These are phyloP conservation scores for Austroboletus festivus DNA, from an alignment of 768 basidiomycete species.

Conservation along the genomic window DNA sequence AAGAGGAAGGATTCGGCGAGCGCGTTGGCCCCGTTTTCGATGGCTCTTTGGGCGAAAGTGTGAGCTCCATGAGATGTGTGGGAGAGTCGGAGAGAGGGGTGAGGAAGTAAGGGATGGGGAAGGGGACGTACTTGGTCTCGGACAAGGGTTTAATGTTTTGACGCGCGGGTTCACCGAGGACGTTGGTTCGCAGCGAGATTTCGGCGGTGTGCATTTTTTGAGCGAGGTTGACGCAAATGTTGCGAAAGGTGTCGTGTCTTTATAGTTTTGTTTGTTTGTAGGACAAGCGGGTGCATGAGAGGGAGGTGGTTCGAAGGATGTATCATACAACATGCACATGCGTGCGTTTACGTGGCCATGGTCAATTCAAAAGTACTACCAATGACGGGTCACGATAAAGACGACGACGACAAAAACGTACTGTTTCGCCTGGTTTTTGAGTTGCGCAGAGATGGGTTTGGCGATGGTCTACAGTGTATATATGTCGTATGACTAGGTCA, in stretches of 20 bases:
- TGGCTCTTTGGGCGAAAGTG: too few species aligned
- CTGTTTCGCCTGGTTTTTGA: conserved; percentile 74
- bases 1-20: conserved; percentile 87
- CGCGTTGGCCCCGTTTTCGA: conserved; percentile 82
- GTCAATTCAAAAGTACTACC: neutral
- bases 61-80: too few species aligned
- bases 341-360: neutral
- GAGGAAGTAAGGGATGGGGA: neutral
- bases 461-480: conserved; percentile 61
- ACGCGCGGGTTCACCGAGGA: conserved; percentile 72
- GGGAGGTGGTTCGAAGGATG: too few species aligned
- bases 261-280: neutral
- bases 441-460: conserved; percentile 69
- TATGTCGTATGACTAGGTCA: neutral
- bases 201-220: conserved; percentile 77
- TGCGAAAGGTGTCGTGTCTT: conserved; percentile 72
- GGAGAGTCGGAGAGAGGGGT: neutral
- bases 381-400: neutral
- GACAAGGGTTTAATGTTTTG: conserved; percentile 71
- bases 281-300: too few species aligned
- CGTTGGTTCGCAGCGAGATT: conserved; percentile 64
- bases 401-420: conserved; percentile 32
- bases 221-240: conserved; percentile 68
- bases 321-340: too few species aligned
- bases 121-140: conserved; percentile 56